A percentile compares a stretch with the other conserved stretches of the same genome.
Evolutionary conservation across 1,284 basidiomycete species (phyloP).

Genomic region (Fomitopsis pinicola): DNA sequence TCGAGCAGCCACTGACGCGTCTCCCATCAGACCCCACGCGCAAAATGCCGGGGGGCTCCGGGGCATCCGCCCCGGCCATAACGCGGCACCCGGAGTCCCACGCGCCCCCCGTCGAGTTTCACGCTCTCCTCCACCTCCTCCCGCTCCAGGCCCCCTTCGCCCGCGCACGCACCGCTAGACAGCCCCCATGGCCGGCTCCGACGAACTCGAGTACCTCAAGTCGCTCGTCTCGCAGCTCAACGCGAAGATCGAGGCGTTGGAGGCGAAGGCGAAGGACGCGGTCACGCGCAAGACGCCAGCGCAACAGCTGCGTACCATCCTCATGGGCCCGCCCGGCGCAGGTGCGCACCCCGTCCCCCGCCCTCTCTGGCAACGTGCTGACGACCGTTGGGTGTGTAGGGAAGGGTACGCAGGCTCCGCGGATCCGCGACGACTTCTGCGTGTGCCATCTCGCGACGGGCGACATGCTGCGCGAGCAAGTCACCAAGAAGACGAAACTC

Average conservation of each 20-base stretch:
- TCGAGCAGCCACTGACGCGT: background rate
- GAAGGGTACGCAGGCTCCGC: constrained; percentile 97
- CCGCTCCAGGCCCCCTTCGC: background rate
- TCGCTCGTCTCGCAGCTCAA: constrained; percentile 79
- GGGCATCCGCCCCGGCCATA: background rate
- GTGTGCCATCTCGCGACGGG: constrained; percentile 98
- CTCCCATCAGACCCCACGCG: background rate
- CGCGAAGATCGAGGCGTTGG: constrained; percentile 72
- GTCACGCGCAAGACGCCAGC: constrained; percentile 55
- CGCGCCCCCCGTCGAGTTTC: background rate
- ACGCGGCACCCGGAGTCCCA: background rate
- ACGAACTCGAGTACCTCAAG: constrained; percentile 89
- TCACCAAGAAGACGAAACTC: constrained; percentile 81
- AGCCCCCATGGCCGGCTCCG: constrained; percentile 51
- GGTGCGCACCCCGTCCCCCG: constrained; percentile 50
- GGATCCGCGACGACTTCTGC: constrained; percentile 89
- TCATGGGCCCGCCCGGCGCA: constrained; percentile 95
- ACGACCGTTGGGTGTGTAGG: constrained; percentile 41
- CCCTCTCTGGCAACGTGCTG: background rate
- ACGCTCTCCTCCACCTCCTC: background rate
- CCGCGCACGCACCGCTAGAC: background rate
- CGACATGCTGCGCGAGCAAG: constrained; percentile 97
- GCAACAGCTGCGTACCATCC: constrained; percentile 84
- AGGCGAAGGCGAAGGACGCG: constrained; percentile 54
- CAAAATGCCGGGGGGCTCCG: background rate